These are phyloP conservation scores for Phanerochaete sordida DNA, from an alignment of 768 basidiomycete genomes.

Conservation along the genomic window DNA sequence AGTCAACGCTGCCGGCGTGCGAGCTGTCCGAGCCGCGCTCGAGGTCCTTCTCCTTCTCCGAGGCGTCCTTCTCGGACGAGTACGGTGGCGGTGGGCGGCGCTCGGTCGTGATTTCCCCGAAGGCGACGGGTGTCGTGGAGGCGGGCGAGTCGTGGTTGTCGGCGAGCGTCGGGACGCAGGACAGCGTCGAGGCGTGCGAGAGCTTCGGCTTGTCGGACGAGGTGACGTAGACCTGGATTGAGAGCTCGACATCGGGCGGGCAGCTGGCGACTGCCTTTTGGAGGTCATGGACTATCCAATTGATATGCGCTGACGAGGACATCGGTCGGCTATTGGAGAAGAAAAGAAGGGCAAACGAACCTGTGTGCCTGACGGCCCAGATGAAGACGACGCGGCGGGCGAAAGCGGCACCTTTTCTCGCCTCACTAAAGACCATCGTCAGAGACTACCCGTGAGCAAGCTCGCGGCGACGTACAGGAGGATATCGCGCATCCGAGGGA, in stretches of 20 bases:
- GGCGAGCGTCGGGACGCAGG: neutral
- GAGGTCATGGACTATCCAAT: constrained; percentile 18
- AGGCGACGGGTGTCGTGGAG: neutral
- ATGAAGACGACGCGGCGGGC: constrained; percentile 26
- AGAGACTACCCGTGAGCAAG: neutral
- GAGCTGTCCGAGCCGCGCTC: constrained; percentile 4
- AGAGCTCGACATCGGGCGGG: constrained; percentile 18
- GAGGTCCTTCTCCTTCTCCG: neutral
- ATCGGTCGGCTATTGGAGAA: neutral
- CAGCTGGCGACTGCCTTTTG: constrained; percentile 13
- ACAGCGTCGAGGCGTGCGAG: neutral
- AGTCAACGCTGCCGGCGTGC: constrained; percentile 8
- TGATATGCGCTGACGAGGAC: constrained; percentile 19
- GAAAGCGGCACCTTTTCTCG: constrained; percentile 14
- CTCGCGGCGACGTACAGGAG: constrained; percentile 21
- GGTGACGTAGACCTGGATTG: constrained; percentile 20
- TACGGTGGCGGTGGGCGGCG: neutral
- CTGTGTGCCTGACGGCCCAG: constrained; percentile 26
- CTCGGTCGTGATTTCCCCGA: neutral
- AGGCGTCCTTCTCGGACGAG: too few species aligned
- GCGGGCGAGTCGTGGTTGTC: neutral
- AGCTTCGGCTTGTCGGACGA: neutral
- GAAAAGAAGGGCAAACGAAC: constrained; percentile 15
- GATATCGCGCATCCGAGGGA: constrained; percentile 28
- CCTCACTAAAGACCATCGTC: constrained; percentile 11